phyloP scores from a whole-genome alignment of 345 rosid genomes.

The Theobroma cacao region DNA sequence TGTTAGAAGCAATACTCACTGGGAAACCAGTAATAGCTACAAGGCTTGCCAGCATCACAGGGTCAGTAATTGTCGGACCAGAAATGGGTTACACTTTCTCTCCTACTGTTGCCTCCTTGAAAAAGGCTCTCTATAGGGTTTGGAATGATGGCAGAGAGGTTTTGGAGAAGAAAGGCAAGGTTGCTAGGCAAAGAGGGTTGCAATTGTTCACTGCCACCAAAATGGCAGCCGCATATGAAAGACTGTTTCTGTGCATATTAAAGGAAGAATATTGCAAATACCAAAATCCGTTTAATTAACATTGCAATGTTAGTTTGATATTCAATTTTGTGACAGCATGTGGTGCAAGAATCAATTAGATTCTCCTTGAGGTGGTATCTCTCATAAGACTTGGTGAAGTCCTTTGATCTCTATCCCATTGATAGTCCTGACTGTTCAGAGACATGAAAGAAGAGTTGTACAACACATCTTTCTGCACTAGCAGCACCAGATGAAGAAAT shows the following conservation, averaged over 20 bases:
- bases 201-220: constrained; percentile 78
- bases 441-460: neutral
- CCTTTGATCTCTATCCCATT: neutral
- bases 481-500: neutral
- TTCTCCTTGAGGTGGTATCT: neutral
- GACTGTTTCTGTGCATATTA: constrained; percentile 78
- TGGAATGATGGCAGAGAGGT: constrained; percentile 58
- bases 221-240: constrained; percentile 87
- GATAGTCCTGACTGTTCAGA: neutral
- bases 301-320: neutral
- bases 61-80: constrained; percentile 55
- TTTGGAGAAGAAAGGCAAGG: constrained; percentile 62
- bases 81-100: constrained; percentile 77
- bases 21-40: constrained; percentile 85
- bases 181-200: constrained; percentile 61
- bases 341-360: neutral
- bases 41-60: constrained; percentile 80
- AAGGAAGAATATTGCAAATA: constrained; percentile 45
- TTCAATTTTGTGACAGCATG: neutral
- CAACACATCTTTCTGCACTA: neutral
- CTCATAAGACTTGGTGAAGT: neutral
- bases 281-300: constrained; percentile 19
- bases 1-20: constrained; percentile 83
- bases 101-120: constrained; percentile 62
- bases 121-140: constrained; percentile 45